These are phyloP conservation scores for Phytophthora pseudosyringae DNA, from an alignment of 352 stramenopile genomes.

Conservation along the genomic window DNA sequence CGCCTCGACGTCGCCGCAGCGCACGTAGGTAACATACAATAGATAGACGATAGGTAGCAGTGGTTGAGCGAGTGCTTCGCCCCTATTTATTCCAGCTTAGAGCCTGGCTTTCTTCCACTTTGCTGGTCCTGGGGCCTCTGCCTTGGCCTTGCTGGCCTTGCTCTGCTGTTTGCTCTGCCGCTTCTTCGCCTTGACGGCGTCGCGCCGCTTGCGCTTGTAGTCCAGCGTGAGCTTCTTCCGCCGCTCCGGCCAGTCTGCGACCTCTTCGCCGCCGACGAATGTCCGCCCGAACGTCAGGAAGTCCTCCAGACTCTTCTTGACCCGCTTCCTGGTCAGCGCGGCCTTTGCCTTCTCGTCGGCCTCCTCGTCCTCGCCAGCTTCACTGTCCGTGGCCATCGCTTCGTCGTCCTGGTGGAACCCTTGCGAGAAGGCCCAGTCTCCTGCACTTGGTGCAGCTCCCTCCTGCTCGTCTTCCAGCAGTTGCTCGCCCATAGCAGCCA, in stretches of 20 bases:
- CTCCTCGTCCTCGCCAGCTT: slow-evolving; percentile 42
- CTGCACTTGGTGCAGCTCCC: slow-evolving; percentile 7
- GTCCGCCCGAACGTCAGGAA: slow-evolving; percentile 69
- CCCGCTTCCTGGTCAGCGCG: slow-evolving; percentile 28
- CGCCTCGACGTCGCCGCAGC: slow-evolving; percentile 25
- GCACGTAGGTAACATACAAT: slow-evolving; percentile 35
- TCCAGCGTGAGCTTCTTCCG: slow-evolving; percentile 81
- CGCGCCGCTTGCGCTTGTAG: slow-evolving; percentile 83
- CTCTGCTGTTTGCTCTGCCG: slow-evolving; percentile 67
- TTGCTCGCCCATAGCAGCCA: slow-evolving; percentile 55
- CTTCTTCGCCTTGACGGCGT: slow-evolving; percentile 81
- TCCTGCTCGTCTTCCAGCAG: slow-evolving; percentile 57
- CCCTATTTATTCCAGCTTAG: slow-evolving; percentile 50
- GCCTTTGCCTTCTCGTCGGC: slow-evolving; percentile 27
- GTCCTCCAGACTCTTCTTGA: slow-evolving; percentile 60
- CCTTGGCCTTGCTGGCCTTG: slow-evolving; percentile 33
- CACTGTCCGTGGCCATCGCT: slow-evolving; percentile 44
- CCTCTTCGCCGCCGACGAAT: slow-evolving; percentile 46
- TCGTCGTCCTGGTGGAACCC: slow-evolving; percentile 36
- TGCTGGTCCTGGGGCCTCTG: slow-evolving; percentile 12
- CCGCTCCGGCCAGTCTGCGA: slow-evolving; percentile 58
- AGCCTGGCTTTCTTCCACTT: slow-evolving; percentile 44
- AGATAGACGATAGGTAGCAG: slow-evolving; percentile 29
- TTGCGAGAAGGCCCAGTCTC: slow-evolving; percentile 33
- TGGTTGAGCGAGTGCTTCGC: slow-evolving; percentile 27